These are phyloP conservation scores for Xylaria sp. DNA, from an alignment of 2,329 filamentous ascomycete species.

Conservation along the genomic window DNA sequence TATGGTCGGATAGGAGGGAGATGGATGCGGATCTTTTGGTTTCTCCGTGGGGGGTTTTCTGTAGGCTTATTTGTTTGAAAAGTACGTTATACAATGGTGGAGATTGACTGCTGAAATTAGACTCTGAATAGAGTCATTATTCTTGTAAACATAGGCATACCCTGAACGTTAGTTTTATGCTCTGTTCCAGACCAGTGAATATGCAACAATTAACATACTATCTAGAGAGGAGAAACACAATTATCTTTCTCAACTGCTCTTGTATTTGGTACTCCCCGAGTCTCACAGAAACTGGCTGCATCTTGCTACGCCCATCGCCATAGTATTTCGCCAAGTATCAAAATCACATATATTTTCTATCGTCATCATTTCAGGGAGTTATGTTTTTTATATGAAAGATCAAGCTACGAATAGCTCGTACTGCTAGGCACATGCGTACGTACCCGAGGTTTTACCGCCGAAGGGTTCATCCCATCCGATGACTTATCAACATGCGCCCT, in stretches of 20 bases:
- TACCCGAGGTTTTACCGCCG: slow-evolving; percentile 32
- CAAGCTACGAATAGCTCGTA: not conserved
- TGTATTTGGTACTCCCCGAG: not conserved
- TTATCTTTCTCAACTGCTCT: not conserved
- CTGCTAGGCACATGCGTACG: not conserved
- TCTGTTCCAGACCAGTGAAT: not conserved
- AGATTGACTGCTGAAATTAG: not conserved
- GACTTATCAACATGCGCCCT: slow-evolving; percentile 7
- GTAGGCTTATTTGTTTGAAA: not conserved
- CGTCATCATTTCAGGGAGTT: not conserved
- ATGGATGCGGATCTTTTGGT: slow-evolving; percentile 8
- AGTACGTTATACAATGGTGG: not conserved
- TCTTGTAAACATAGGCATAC: not conserved
- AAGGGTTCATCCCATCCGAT: not conserved
- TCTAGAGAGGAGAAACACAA: not conserved
- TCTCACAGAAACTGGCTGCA: not conserved
- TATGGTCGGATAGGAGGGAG: not conserved
- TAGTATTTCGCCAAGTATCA: not conserved
- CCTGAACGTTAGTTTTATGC: not conserved
- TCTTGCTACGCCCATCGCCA: not conserved
- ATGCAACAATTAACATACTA: not conserved
- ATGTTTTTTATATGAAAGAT: not conserved
- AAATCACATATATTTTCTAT: not conserved
- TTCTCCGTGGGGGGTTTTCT: not conserved
- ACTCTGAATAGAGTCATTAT: not conserved